Evolutionary conservation across 2,329 filamentous ascomycete species (phyloP).

Genomic region (Plectosphaerella sp.): DNA sequence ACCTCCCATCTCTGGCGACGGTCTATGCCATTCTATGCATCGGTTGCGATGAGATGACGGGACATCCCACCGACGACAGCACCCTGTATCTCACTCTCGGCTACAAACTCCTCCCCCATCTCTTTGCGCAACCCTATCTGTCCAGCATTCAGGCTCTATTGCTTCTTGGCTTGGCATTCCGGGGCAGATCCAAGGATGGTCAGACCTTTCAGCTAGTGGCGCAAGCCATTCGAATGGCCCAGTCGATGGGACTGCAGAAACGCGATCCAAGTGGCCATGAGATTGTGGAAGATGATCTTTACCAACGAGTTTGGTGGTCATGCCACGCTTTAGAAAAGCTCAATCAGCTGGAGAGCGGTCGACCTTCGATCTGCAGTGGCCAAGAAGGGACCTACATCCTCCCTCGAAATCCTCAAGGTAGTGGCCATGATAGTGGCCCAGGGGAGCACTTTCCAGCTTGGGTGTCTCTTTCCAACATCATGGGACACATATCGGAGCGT

Average conservation of each 20-base stretch:
- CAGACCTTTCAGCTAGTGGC: slow-evolving; percentile 18
- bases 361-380: slow-evolving; percentile 4
- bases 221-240: slow-evolving; percentile 17
- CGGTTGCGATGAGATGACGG: slow-evolving; percentile 12
- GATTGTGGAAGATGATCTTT: slow-evolving; percentile 34
- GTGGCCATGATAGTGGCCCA: neutral
- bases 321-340: slow-evolving; percentile 44
- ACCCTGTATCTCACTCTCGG: slow-evolving; percentile 11
- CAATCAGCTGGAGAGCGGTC: slow-evolving; percentile 17
- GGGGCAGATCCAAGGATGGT: slow-evolving; percentile 14
- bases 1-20: slow-evolving; percentile 6
- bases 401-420: neutral
- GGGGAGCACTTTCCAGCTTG: slow-evolving; percentile 12
- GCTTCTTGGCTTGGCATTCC: slow-evolving; percentile 12
- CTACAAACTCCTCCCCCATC: slow-evolving; percentile 14
- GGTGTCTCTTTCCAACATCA: slow-evolving; percentile 10
- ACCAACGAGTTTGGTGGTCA: slow-evolving; percentile 46
- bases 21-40: slow-evolving; percentile 15
- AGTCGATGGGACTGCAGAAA: slow-evolving; percentile 18
- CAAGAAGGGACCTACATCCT: neutral
- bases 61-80: slow-evolving; percentile 7
- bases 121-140: slow-evolving; percentile 13
- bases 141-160: slow-evolving; percentile 16
- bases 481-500: slow-evolving; percentile 4
- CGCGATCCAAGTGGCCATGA: neutral